Percentiles rank a stretch among this genome's conserved stretches.
These are phyloP conservation scores for Lentinula sp. DNA, from an alignment of 768 basidiomycete genomes.

Conservation along the genomic window DNA sequence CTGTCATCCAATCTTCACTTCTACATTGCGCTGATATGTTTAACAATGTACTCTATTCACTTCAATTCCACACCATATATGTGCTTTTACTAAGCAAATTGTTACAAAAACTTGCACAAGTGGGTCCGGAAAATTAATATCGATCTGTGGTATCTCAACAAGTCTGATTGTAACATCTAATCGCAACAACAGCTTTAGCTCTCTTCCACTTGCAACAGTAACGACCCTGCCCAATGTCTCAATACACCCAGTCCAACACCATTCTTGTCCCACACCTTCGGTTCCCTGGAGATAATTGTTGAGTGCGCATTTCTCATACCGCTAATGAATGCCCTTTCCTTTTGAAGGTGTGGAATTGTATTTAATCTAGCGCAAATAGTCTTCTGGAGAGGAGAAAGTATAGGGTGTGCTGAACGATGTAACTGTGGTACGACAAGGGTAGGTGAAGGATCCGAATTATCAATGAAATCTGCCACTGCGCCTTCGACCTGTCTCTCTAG, in stretches of 20 bases:
- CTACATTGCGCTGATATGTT: too few relatives aligned
- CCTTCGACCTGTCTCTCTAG: conserved; percentile 60
- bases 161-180: too few relatives aligned
- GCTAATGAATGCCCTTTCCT: conserved; percentile 62
- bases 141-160: too few relatives aligned
- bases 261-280: conserved; percentile 33
- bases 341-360: conserved; percentile 59
- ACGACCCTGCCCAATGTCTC: conserved; percentile 47
- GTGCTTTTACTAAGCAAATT: too few relatives aligned
- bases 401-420: conserved; percentile 27
- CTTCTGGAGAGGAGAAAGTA: conserved; percentile 51
- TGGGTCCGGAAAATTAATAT: too few relatives aligned
- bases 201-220: conserved; percentile 29
- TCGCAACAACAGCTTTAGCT: neutral
- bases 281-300: conserved; percentile 47
- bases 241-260: conserved; percentile 41
- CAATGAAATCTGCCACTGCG: conserved; percentile 54
- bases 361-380: conserved; percentile 58
- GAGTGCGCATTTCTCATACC: conserved; percentile 62
- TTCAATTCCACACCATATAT: too few relatives aligned
- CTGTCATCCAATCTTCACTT: neutral
- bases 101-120: too few relatives aligned
- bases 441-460: conserved; percentile 28
- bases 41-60: too few relatives aligned
- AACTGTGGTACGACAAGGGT: conserved; percentile 6